These are phyloP conservation scores for Coemansia sp. DNA, from an alignment of 192 early-diverging fungal genomes.

Conservation along the genomic window DNA sequence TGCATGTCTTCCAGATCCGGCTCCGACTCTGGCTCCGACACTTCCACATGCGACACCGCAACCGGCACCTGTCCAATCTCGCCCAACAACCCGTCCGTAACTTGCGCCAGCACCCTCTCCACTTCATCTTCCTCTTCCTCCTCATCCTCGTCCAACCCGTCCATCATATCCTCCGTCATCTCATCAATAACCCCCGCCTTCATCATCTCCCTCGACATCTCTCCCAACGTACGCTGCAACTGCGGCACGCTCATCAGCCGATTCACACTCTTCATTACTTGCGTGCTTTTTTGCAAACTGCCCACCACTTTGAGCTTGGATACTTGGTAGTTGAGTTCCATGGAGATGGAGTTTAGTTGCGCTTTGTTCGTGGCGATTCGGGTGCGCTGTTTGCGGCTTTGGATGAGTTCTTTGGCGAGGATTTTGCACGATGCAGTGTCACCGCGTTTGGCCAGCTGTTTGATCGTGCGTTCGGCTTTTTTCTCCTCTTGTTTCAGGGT, in stretches of 20 bases:
- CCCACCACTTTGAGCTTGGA: slow-evolving; percentile 88
- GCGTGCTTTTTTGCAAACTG: slow-evolving; percentile 78
- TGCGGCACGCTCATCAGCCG: slow-evolving; percentile 81
- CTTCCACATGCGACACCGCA: slow-evolving; percentile 35
- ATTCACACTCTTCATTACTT: slow-evolving; percentile 92
- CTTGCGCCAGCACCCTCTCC: slow-evolving; percentile 82
- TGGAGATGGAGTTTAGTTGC: slow-evolving; percentile 85
- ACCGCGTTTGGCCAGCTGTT: slow-evolving; percentile 84
- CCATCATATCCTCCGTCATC: slow-evolving; percentile 90
- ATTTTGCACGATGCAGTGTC: slow-evolving; percentile 70
- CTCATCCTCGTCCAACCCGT: slow-evolving; percentile 78
- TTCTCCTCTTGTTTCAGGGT: slow-evolving; percentile 80
- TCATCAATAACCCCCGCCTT: slow-evolving; percentile 97
- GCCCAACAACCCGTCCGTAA: slow-evolving; percentile 75
- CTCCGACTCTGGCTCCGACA: slow-evolving; percentile 66
- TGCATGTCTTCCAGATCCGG: slow-evolving; percentile 83
- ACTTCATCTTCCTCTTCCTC: slow-evolving; percentile 89
- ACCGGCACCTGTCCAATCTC: slow-evolving; percentile 5
- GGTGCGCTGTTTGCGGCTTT: slow-evolving; percentile 74
- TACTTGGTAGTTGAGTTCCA: slow-evolving; percentile 87
- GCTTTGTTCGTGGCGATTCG: slow-evolving; percentile 85
- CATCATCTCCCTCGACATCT: slow-evolving; percentile 96
- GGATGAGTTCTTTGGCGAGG: slow-evolving; percentile 83
- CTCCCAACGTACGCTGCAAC: slow-evolving; percentile 79
- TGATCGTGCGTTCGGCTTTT: slow-evolving; percentile 77